These are phyloP conservation scores for Didymosphaeria variabile DNA, from an alignment of 2,329 filamentous ascomycete genomes.

Conservation along the genomic window DNA sequence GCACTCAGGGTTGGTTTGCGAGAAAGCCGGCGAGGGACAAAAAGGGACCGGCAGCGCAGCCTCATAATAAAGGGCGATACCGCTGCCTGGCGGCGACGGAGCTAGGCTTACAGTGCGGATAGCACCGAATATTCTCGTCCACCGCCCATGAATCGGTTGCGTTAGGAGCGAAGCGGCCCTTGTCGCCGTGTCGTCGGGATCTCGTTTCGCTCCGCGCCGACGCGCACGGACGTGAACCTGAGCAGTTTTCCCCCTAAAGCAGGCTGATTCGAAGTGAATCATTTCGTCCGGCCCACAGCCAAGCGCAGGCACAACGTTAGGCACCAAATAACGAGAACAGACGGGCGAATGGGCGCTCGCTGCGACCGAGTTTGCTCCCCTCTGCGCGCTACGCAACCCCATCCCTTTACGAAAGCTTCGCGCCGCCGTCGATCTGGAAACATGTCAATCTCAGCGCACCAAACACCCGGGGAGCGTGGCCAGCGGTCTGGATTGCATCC, in stretches of 20 bases:
- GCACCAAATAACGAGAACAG: neutral
- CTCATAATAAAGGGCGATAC: neutral
- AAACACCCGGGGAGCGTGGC: neutral
- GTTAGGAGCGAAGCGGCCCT: neutral
- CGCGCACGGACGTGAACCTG: neutral
- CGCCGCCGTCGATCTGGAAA: neutral
- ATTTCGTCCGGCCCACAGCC: conserved; percentile 12
- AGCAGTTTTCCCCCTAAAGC: neutral
- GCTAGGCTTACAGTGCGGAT: neutral
- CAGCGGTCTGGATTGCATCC: neutral
- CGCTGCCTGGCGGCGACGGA: neutral
- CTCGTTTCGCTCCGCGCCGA: conserved; percentile 11
- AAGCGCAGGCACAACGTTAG: neutral
- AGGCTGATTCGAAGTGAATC: neutral
- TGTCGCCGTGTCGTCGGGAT: neutral
- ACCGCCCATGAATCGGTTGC: conserved; percentile 1
- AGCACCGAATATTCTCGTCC: conserved; percentile 14
- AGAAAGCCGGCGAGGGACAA: neutral
- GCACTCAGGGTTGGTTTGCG: neutral
- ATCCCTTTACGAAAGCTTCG: neutral
- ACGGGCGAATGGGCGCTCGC: neutral
- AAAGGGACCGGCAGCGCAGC: neutral
- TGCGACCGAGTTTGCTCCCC: neutral
- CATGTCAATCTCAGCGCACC: neutral
- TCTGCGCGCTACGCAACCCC: neutral